These are phyloP conservation scores for Penicillium sp. DNA, from an alignment of 2,329 filamentous ascomycete species.

Conservation along the genomic window DNA sequence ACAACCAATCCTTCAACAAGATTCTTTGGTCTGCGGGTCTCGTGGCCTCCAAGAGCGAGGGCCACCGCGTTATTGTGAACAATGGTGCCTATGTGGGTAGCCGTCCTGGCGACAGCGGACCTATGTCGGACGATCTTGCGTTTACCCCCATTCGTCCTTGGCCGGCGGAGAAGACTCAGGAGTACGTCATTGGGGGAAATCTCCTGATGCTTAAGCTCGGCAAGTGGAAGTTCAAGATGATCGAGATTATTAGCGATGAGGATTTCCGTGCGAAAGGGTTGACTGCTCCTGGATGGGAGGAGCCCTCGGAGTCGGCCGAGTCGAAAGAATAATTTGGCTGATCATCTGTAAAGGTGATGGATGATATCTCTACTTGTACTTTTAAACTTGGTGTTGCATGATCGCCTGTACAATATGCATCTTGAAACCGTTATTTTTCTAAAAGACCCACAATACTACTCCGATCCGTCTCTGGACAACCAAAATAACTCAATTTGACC, in stretches of 20 bases:
- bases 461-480: background rate
- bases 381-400: conserved; percentile 17
- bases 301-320: conserved; percentile 25
- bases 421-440: background rate
- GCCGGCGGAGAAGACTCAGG: conserved; percentile 47
- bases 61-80: conserved; percentile 53
- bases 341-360: background rate
- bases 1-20: conserved; percentile 52
- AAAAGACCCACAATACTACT: background rate
- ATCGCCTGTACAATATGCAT: conserved; percentile 42
- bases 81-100: conserved; percentile 57
- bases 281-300: conserved; percentile 56
- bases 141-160: conserved; percentile 56
- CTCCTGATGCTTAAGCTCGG: conserved; percentile 60
- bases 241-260: conserved; percentile 59
- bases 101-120: conserved; percentile 43
- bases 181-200: conserved; percentile 55
- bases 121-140: conserved; percentile 50
- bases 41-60: conserved; percentile 56
- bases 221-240: conserved; percentile 63
- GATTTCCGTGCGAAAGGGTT: conserved; percentile 54
- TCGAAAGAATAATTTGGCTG: conserved; percentile 4
- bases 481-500: background rate
- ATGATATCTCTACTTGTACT: conserved; percentile 20
- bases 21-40: conserved; percentile 58